Evolutionary conservation across 2,329 filamentous ascomycete species (phyloP).

Genomic region (Hymenoscyphus fraxineus): DNA sequence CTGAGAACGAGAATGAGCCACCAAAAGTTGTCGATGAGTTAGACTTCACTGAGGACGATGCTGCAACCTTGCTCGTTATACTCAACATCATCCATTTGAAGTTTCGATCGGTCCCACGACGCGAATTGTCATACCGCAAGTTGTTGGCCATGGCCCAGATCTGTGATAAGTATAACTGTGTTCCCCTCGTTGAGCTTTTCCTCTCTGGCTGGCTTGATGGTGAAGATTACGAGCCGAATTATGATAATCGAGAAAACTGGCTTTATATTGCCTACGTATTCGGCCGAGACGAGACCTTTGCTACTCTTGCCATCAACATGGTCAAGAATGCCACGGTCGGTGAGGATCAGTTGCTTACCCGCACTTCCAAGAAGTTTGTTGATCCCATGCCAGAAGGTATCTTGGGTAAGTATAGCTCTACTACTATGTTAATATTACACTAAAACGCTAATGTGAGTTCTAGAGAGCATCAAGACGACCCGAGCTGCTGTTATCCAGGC

Average conservation of each 20-base stretch:
- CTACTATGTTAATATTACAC: neutral
- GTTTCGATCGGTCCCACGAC: neutral
- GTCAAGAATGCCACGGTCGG: neutral
- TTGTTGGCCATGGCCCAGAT: neutral
- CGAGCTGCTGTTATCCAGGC: neutral
- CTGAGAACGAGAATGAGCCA: neutral
- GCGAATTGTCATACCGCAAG: neutral
- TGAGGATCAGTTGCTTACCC: neutral
- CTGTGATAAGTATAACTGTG: slow-evolving; percentile 2
- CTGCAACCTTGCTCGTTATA: slow-evolving; percentile 3
- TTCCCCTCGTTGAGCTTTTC: slow-evolving; percentile 1
- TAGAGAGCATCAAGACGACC: slow-evolving; percentile 5
- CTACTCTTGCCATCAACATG: neutral
- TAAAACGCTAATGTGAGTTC: neutral
- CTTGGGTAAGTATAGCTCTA: neutral
- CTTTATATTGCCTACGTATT: slow-evolving; percentile 10
- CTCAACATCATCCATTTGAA: slow-evolving; percentile 14
- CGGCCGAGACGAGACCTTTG: slow-evolving; percentile 2
- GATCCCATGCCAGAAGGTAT: slow-evolving; percentile 4
- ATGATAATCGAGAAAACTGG: slow-evolving; percentile 6
- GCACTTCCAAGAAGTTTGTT: neutral
- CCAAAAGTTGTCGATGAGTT: neutral
- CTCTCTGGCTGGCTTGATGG: neutral
- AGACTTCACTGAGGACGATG: slow-evolving; percentile 5
- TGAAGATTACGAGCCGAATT: neutral